Evolutionary conservation across 371 early-diverging fungal genomes (phyloP).

Genomic region (Amoeboaphelidium protococcarum): DNA sequence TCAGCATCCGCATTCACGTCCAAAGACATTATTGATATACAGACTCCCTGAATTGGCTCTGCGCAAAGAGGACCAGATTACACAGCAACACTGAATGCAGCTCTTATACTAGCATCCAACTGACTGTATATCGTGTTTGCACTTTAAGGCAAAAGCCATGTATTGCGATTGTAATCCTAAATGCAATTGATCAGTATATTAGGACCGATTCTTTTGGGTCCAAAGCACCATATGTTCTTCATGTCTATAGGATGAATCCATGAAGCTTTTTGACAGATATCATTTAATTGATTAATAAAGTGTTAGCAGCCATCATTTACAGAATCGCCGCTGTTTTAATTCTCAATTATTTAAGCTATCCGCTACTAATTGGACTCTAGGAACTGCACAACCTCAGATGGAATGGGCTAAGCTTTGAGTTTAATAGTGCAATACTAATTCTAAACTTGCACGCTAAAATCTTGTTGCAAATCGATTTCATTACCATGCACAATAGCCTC

Average conservation of each 20-base stretch:
- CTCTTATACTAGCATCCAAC: constrained; percentile 44
- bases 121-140: not conserved
- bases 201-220: constrained; percentile 50
- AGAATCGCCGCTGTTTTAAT: not conserved
- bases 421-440: not conserved
- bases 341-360: not conserved
- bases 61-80: constrained; percentile 70
- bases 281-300: too few species aligned
- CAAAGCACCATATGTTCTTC: constrained; percentile 11
- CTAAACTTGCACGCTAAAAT: not conserved
- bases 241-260: too few species aligned
- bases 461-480: not conserved
- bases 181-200: constrained; percentile 54
- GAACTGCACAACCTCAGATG: too few species aligned
- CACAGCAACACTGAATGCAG: constrained; percentile 85
- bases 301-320: too few species aligned
- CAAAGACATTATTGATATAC: constrained; percentile 43
- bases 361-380: not conserved
- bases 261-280: too few species aligned
- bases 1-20: constrained; percentile 35
- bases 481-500: constrained; percentile 55
- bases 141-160: constrained; percentile 4
- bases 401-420: too few species aligned
- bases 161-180: constrained; percentile 17
- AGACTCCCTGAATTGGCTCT: constrained; percentile 67